These are phyloP conservation scores for Rhizophora mangle DNA, from an alignment of 345 rosid genomes.

Conservation along the genomic window DNA sequence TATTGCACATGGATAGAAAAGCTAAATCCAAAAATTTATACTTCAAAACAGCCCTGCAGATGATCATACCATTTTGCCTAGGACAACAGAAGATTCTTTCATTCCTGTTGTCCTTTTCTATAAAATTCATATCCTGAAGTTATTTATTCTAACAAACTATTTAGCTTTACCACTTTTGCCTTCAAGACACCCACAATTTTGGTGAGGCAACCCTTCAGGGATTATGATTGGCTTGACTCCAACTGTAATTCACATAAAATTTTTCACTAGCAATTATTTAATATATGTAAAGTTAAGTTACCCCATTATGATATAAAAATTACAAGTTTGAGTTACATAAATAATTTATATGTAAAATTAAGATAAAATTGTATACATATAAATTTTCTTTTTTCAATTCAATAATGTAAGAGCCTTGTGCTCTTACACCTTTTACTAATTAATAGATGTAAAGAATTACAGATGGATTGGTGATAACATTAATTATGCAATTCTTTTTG, in stretches of 20 bases:
- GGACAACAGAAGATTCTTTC: background rate
- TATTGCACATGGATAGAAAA: background rate
- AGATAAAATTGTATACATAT: too few species aligned
- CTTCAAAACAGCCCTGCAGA: background rate
- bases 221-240: background rate
- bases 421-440: too few species aligned
- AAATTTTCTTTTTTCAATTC: too few species aligned
- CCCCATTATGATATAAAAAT: too few species aligned
- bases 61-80: background rate
- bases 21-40: background rate
- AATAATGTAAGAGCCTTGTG: too few species aligned
- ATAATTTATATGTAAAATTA: too few species aligned
- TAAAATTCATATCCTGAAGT: background rate
- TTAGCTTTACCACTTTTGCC: background rate
- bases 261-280: background rate
- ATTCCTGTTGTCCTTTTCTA: background rate
- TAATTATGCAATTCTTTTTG: background rate
- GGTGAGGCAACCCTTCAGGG: background rate
- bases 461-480: background rate
- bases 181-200: background rate
- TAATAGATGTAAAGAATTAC: background rate
- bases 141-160: background rate
- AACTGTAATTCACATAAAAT: background rate
- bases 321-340: too few species aligned
- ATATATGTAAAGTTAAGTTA: too few species aligned